phyloP scores from a whole-genome alignment of 129 eudicot species.

The Chrysanthemum seticuspe region DNA sequence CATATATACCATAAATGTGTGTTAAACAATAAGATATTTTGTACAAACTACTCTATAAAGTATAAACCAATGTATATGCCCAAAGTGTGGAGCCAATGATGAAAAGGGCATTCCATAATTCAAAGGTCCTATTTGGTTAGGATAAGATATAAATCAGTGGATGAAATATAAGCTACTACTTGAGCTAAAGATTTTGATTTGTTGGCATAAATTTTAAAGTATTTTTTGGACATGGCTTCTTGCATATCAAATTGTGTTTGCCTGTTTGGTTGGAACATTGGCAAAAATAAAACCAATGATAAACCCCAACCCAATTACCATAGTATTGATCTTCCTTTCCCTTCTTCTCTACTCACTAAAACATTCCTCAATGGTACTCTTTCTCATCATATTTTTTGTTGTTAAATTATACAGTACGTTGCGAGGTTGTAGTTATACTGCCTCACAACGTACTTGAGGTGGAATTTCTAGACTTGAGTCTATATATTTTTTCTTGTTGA shows the following conservation, averaged over 20 bases:
- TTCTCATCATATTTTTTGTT: conserved; percentile 6
- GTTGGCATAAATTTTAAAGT: not conserved
- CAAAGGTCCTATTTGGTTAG: conserved; percentile 11
- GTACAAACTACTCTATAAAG: not conserved
- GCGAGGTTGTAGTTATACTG: not conserved
- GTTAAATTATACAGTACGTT: not conserved
- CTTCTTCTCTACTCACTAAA: conserved; percentile 66
- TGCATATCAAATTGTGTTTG: conserved; percentile 44
- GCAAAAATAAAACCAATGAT: conserved; percentile 36
- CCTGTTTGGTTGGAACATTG: conserved; percentile 78
- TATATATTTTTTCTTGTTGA: too few species aligned
- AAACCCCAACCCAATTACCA: conserved; percentile 66
- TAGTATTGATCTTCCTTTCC: conserved; percentile 68
- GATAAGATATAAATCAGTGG: conserved; percentile 41
- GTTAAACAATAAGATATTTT: too few species aligned
- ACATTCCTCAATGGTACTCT: conserved; percentile 79
- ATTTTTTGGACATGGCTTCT: conserved; percentile 41
- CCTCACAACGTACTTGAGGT: too few species aligned
- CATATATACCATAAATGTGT: too few species aligned
- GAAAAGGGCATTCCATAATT: not conserved
- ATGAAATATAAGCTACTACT: not conserved
- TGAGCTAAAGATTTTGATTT: conserved; percentile 1
- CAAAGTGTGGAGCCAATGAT: not conserved
- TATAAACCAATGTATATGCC: not conserved
- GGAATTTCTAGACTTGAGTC: too few species aligned